These are phyloP conservation scores for Trametes hirsuta DNA, from an alignment of 1,284 basidiomycete species.

Conservation along the genomic window DNA sequence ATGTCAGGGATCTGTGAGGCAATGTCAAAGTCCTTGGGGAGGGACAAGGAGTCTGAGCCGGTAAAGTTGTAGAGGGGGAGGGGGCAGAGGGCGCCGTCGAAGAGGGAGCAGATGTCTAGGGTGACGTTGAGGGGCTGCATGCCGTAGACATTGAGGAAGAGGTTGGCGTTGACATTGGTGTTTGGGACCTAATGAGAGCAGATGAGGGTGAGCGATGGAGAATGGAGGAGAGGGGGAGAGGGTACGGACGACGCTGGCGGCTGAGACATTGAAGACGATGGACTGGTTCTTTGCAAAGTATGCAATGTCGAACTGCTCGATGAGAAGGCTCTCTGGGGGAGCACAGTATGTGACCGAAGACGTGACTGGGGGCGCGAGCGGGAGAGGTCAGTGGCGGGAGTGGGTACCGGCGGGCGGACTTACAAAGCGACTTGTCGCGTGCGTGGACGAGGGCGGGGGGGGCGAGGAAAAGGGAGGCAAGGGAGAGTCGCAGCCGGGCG, in stretches of 20 bases:
- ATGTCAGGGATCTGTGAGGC: slow-evolving; percentile 70
- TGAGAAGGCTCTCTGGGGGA: slow-evolving; percentile 77
- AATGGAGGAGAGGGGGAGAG: slow-evolving; percentile 22
- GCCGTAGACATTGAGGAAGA: slow-evolving; percentile 85
- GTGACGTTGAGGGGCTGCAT: slow-evolving; percentile 77
- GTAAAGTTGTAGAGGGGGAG: slow-evolving; percentile 87
- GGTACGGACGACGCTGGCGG: slow-evolving; percentile 67
- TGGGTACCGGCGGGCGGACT: slow-evolving; percentile 34
- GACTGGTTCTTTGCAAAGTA: slow-evolving; percentile 76
- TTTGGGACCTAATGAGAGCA: slow-evolving; percentile 58
- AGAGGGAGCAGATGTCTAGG: slow-evolving; percentile 76
- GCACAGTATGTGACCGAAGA: slow-evolving; percentile 89
- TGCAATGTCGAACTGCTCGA: slow-evolving; percentile 80
- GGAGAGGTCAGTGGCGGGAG: slow-evolving; percentile 11
- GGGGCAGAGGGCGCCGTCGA: slow-evolving; percentile 84
- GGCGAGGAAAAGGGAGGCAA: slow-evolving; percentile 46
- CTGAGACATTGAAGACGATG: slow-evolving; percentile 75
- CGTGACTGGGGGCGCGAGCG: slow-evolving; percentile 54
- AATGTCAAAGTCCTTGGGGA: slow-evolving; percentile 65
- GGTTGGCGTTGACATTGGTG: slow-evolving; percentile 77
- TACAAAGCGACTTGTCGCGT: slow-evolving; percentile 60
- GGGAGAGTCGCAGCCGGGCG: slow-evolving; percentile 69
- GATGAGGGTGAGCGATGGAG: slow-evolving; percentile 33
- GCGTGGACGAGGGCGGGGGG: slow-evolving; percentile 46
- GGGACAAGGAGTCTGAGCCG: slow-evolving; percentile 75